Base-by-base conservation (phyloP, 805 yeast genomes). In the Sporopachydermia lactativora region DNA sequence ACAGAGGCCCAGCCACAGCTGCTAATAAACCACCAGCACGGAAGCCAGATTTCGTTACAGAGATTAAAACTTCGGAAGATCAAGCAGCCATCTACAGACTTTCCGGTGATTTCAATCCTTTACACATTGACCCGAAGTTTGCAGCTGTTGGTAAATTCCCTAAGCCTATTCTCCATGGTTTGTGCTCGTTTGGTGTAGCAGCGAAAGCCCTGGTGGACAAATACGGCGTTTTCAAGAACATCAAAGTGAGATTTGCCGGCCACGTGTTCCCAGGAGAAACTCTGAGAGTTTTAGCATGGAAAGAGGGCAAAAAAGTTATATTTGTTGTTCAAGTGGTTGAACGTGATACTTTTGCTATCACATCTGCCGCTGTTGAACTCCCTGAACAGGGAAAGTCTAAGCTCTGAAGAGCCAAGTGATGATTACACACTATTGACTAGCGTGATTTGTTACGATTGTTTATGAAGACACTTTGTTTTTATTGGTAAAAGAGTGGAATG, bases 241-340 rank as follows among this genome's bases (percentile, higher is more conserved):
- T 85, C 58, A 89, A 89, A 67, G 92, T 75, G 13, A 77, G 97
- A 57, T 89, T 89, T 61, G 73, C 94, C 15, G 86, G 86, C 52
- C 78, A 82, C 51, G 96, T 89, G 17, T 88, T 74, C 73, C 96
- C 96, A 5, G 98, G 97, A 49, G 96, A 89, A 61, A 77, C 82
- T 13, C 68, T 89, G 58, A 71, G 70, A 50, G 75, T 89, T 18
- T 63, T 63, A 41, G 94, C 94, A 19, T 89, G 98, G 98, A 82
- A 77, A 59, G 69, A 73, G 41, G 80, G 81, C 42, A 57, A 61
- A 48, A 77, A 73, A 47, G 78, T 85, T 39, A 65, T 74, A 44
- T 89, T 88, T 76, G 94, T 81, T 61, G 75, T 94, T 6, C 73
- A 75, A 57, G 83, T 79, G 43, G 75, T 80, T 44, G 94, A 82